Conservation (phyloP, 768 basidiomycete genomes). For the Suillus bovinus region DNA sequence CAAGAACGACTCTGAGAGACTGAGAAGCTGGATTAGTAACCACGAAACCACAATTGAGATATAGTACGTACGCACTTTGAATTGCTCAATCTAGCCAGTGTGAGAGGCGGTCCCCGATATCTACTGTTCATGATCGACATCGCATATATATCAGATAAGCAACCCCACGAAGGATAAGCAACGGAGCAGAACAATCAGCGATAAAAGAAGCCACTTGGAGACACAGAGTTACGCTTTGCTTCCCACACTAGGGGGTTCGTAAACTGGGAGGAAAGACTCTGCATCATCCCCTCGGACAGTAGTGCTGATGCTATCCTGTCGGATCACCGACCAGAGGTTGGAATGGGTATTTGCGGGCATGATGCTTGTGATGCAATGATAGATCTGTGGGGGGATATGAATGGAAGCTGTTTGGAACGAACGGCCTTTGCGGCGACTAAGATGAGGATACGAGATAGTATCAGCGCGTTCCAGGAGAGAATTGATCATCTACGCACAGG, state of each 20-base stretch:
- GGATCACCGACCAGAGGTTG: constrained; percentile 24
- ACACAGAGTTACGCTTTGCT: constrained; percentile 12
- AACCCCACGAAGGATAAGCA: neutral
- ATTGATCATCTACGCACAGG: neutral
- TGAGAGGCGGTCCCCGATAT: constrained; percentile 14
- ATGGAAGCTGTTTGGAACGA: neutral
- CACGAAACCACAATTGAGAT: neutral
- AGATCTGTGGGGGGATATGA: neutral
- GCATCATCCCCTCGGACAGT: constrained; percentile 6
- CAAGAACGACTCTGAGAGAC: constrained; percentile 22
- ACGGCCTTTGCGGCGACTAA: neutral
- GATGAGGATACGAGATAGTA: neutral
- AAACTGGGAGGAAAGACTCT: constrained; percentile 24
- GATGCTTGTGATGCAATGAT: neutral
- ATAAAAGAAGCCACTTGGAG: constrained; percentile 6
- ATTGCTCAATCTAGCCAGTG: constrained; percentile 4
- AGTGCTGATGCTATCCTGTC: constrained; percentile 16
- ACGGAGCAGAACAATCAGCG: constrained; percentile 14
- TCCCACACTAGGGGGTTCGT: constrained; percentile 16
- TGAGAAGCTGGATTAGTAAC: constrained; percentile 17
- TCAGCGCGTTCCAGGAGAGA: neutral
- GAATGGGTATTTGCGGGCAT: constrained; percentile 2
- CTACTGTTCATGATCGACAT: constrained; percentile 7
- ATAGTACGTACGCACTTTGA: constrained; percentile 22
- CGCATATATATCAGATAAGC: constrained; percentile 3